Base-by-base conservation (phyloP, 129 eudicot species). In the Helianthus tuberosus region DNA sequence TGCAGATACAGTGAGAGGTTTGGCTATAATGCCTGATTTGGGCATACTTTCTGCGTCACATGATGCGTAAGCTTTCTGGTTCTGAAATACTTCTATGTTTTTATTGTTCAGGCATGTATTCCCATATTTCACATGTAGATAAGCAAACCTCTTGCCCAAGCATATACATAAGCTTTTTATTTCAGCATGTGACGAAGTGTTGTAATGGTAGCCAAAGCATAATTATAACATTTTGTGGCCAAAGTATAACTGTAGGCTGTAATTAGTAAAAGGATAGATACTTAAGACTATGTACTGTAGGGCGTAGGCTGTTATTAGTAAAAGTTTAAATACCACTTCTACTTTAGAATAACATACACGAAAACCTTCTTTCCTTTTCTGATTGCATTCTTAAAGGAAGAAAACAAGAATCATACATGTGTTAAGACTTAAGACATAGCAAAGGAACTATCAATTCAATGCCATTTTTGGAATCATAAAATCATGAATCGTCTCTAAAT, bases 1-100 rank as follows among this genome's bases (percentile, higher is more conserved):
- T 77, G 72, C 94, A 95, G 99, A 95, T 82, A 95, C 99, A 41
- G 99, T 95, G 67, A 89, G 99, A 71, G 93, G 99, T 67, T 71
- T 95, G 77, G 97, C 97, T 20, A 82, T 82, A 78, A 89, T 95
- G 99, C 91, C 94, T 69, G 90, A 66, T 52, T 66, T 91, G 69
- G 99, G 99, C 77, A 74, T 95, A 64, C 89, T 95, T 69, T 95
- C 99, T 66, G 97, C 99, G 64, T 95, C 99, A n/a, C 99, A 95
- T 85, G 99, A 95, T 79, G 97, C 97, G 99, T 95, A 84, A 73
- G 89, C 29, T 81, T 8, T 81, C 53, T 52, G 77, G 63, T 20
- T 48, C 38, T 48, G 2, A 67, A 15, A 10, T 68, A 67, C 61
- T 16, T 57, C 17, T 44, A 67, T 67, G 52, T 29, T 32, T 29